Percentiles rank a stretch among this genome's conserved stretches.
phyloP scores from a whole-genome alignment of 805 yeast genomes.

The Kluyveromyces aestuarii region DNA sequence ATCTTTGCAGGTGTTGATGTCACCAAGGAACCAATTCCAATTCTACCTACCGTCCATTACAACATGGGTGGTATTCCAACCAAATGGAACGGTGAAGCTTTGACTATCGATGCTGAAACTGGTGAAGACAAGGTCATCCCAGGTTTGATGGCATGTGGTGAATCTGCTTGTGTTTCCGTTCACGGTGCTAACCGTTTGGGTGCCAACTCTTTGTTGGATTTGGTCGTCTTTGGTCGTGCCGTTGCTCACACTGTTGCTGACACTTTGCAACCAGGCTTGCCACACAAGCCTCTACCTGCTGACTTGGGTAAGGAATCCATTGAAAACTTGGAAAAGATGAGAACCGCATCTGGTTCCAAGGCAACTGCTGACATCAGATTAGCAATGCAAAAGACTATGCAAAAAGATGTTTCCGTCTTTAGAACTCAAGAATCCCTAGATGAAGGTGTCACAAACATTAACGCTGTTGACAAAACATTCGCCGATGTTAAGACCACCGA shows the following conservation, averaged over 20 bases:
- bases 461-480: slow-evolving; percentile 64
- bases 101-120: slow-evolving; percentile 63
- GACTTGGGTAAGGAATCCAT: slow-evolving; percentile 86
- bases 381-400: slow-evolving; percentile 94
- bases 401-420: slow-evolving; percentile 92
- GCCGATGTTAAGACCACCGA: slow-evolving; percentile 78
- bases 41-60: slow-evolving; percentile 96
- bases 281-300: slow-evolving; percentile 72
- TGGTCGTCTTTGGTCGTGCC: slow-evolving; percentile 98
- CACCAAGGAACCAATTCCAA: slow-evolving; percentile 98
- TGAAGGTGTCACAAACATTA: slow-evolving; percentile 78
- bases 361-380: slow-evolving; percentile 84
- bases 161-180: slow-evolving; percentile 97
- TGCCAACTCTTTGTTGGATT: slow-evolving; percentile 92
- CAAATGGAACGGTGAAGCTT: slow-evolving; percentile 91
- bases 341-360: slow-evolving; percentile 76
- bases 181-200: slow-evolving; percentile 99
- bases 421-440: slow-evolving; percentile 88
- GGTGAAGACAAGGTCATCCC: slow-evolving; percentile 90
- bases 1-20: slow-evolving; percentile 99
- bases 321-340: slow-evolving; percentile 78
- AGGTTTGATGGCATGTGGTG: slow-evolving; percentile 96
- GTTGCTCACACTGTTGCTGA: slow-evolving; percentile 88
- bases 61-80: slow-evolving; percentile 99
- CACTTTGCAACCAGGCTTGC: slow-evolving; percentile 77